These are phyloP conservation scores for Exophiala sideris DNA, from an alignment of 2,329 filamentous ascomycete species.

Conservation along the genomic window DNA sequence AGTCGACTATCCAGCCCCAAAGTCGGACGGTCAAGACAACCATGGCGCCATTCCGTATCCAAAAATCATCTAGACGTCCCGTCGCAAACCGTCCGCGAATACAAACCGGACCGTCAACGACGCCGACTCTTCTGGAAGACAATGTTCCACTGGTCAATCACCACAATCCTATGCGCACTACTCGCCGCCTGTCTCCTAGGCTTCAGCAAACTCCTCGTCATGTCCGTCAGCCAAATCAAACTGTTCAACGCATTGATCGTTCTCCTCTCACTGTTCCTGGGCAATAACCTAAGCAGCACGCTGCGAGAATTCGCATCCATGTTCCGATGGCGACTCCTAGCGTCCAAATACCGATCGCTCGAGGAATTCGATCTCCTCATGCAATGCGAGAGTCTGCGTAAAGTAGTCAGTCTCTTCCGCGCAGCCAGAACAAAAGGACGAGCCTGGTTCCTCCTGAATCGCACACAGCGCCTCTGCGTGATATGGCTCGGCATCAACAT, in stretches of 20 bases:
- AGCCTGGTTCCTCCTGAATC: constrained; percentile 19
- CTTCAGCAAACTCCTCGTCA: constrained; percentile 15
- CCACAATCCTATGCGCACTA: constrained; percentile 19
- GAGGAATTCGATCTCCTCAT: constrained; percentile 28
- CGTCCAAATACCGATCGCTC: constrained; percentile 24
- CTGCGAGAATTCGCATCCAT: constrained; percentile 25
- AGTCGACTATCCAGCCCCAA: not conserved
- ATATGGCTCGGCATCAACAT: constrained; percentile 24
- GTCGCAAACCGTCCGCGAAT: constrained; percentile 21
- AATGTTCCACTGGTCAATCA: constrained; percentile 23
- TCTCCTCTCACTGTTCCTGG: constrained; percentile 24
- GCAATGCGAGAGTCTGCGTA: constrained; percentile 25
- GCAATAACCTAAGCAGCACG: constrained; percentile 22
- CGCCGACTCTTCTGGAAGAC: constrained; percentile 18
- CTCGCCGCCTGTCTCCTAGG: constrained; percentile 17
- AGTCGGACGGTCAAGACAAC: constrained; percentile 10
- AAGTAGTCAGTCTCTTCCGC: constrained; percentile 24
- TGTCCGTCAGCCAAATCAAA: constrained; percentile 23
- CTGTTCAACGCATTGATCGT: constrained; percentile 28
- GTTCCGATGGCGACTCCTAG: constrained; percentile 27
- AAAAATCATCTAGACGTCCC: not conserved
- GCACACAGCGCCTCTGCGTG: constrained; percentile 23
- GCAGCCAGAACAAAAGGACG: constrained; percentile 15
- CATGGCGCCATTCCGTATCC: constrained; percentile 26
- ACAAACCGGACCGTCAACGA: constrained; percentile 23